Base-by-base conservation (phyloP, 2,329 filamentous ascomycete species). In the Metarhizium robertsii region DNA sequence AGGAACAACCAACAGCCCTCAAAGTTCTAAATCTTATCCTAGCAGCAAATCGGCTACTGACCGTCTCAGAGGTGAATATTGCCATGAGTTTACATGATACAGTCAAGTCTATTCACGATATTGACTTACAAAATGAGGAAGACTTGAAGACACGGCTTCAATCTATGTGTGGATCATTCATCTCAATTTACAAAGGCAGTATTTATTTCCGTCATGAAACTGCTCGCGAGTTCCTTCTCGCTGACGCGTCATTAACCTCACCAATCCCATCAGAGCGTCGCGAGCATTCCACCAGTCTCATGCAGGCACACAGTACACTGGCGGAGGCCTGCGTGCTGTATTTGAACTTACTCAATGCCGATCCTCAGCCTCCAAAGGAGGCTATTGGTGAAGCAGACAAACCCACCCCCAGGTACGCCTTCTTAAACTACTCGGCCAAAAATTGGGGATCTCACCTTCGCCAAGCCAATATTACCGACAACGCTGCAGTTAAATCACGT, bases 141-240 rank as follows among this genome's bases (percentile, higher is more conserved):
- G 55, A 62, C 20, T 66, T 68, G 36, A 53, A 58, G 32, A 4
- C 0, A 1, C 55, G 57, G 32, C 58, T 67, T 2, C 54, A 65
- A 58, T 51, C 53, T 2, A 64, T 36, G 60, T 69, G 63, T 54
- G 63, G 67, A 6, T 54, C 69, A 2, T 69, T 69, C 45, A 49
- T 69, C 32, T 64, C 61, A 4, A 55, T 68, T 13, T n/a, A 69
- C 38, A 48, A 64, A 14, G 60, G 53, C 18, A 65, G 52, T 7
- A 48, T 70, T 45, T 66, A 68, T 45, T 64, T 70, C 34, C 55
- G 69, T 10, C 65, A 69, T 55, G 64, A 69, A 60, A 68, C 65
- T 2, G 67, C 66, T 46, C 59, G 64, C 8, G 66, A 69, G 50
- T 70, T 69, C 57, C 64, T 69, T 47, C 55, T 66, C 1, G 55